Base-by-base conservation (phyloP, 768 basidiomycete genomes). In the Suillus fuscotomentosus region DNA sequence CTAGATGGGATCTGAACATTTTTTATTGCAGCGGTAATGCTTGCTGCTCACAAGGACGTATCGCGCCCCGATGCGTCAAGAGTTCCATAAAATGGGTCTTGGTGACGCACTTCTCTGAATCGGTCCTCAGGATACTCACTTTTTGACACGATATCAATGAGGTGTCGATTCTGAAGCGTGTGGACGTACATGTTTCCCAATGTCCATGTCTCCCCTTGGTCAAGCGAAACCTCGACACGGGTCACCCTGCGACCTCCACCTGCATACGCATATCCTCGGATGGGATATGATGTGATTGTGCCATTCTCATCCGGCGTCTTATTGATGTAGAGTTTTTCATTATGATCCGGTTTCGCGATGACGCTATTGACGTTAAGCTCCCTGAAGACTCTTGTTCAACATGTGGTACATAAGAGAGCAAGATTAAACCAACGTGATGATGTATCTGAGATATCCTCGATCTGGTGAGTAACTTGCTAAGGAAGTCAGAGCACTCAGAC, bases 311-410 rank as follows among this genome's bases (percentile, higher is more conserved):
- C 22, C 13, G 53, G 60, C 43, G 22, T 38, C 47, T 68, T 63
- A 5, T 61, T 63, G 9, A 73, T 48, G 24, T 41, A 14, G 8
- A 85, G 62, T 34, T 68, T 73, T 64, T 88, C 88, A 43, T 81
- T 77, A 70, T 89, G 88, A 31, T 79, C 82, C 0, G 88, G 88
- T 7, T 75, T 73, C 0, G 83, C 85, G 41, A 88, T 84, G 0
- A 79, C 86, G 57, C 82, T 83, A 66, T 88, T 88, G 43, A 84
- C 82, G 66, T 86, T 88, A 20, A 89, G 76, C 57, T 88, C 86
- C 64, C 83, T 84, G 68, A 80, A 77, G 70, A 69, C 77, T 78
- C 59, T 73, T 78, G 45, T 64, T 72, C 20, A 67, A 68, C 50
- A 43, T 42, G 39, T 36, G 22, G 59, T 62, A 57, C 17, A 65